A percentile compares a stretch with the other conserved stretches of the same genome.
Evolutionary conservation across 306 rosid genomes (phyloP).

Genomic region (Alnus rubra): DNA sequence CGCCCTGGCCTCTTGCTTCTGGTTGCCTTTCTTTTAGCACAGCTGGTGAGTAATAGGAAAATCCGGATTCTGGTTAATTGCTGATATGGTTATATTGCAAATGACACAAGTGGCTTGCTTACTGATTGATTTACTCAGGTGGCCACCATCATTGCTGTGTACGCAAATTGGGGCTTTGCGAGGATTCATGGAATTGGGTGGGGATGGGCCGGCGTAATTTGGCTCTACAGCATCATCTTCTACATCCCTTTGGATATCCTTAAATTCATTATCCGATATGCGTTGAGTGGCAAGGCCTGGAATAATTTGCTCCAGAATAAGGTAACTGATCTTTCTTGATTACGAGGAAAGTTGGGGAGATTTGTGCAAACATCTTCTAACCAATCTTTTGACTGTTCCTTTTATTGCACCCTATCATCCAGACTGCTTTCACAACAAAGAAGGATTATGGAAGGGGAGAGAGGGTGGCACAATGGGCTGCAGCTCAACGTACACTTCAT

Average conservation of each 20-base stretch:
- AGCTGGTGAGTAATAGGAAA: slow-evolving; percentile 50
- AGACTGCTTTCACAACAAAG: slow-evolving; percentile 83
- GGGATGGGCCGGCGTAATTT: slow-evolving; percentile 93
- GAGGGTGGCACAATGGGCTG: slow-evolving; percentile 92
- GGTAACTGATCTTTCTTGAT: slow-evolving; percentile 34
- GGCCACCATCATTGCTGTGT: slow-evolving; percentile 80
- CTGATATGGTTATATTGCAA: background rate
- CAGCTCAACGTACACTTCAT: slow-evolving; percentile 85
- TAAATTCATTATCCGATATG: slow-evolving; percentile 65
- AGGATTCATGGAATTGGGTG: slow-evolving; percentile 72
- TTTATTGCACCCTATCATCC: background rate
- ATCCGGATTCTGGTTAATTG: background rate
- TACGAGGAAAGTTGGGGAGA: background rate
- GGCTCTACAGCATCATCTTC: slow-evolving; percentile 72
- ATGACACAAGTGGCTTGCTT: slow-evolving; percentile 1
- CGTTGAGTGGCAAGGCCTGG: slow-evolving; percentile 89
- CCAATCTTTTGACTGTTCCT: background rate
- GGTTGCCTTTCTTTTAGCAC: slow-evolving; percentile 66
- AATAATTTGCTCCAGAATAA: slow-evolving; percentile 56
- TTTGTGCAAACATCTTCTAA: background rate
- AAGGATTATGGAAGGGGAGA: slow-evolving; percentile 82
- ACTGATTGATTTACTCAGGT: slow-evolving; percentile 30
- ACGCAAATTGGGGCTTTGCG: slow-evolving; percentile 78
- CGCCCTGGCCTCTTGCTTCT: slow-evolving; percentile 74
- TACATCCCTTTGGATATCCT: slow-evolving; percentile 75